These are phyloP conservation scores for Colletotrichum horii DNA, from an alignment of 2,329 filamentous ascomycete genomes.

Conservation along the genomic window DNA sequence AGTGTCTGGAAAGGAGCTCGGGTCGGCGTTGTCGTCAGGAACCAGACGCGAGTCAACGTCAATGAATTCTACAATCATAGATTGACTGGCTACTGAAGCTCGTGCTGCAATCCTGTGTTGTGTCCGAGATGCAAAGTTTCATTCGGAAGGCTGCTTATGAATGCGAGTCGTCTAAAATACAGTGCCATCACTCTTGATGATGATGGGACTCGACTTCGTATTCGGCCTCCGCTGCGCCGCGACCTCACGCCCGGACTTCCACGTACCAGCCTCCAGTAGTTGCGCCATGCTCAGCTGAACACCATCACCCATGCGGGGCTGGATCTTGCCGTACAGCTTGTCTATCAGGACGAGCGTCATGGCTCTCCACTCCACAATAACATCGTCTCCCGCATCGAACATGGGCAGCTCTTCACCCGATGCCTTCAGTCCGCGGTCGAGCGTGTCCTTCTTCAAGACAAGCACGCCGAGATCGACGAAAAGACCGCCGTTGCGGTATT, in stretches of 20 bases:
- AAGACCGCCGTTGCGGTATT: constrained; percentile 91
- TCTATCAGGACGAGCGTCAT: constrained; percentile 67
- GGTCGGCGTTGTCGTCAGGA: not conserved
- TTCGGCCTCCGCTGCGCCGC: constrained; percentile 80
- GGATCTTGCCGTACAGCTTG: constrained; percentile 53
- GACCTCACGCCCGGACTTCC: constrained; percentile 77
- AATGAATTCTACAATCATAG: not conserved
- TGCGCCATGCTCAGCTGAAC: constrained; percentile 51
- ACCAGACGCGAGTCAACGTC: not conserved
- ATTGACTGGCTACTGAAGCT: not conserved
- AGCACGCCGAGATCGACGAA: constrained; percentile 85
- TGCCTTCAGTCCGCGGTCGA: constrained; percentile 70
- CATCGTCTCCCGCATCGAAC: constrained; percentile 65
- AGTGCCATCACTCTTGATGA: constrained; percentile 82
- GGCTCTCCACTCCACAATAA: constrained; percentile 70
- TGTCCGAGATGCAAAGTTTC: not conserved
- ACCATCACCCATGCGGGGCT: constrained; percentile 36
- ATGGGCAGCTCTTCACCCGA: constrained; percentile 59
- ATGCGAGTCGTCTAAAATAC: constrained; percentile 42
- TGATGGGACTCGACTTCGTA: constrained; percentile 82
- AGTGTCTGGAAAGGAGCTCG: not conserved
- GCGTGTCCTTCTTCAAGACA: constrained; percentile 73
- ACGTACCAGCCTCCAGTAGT: constrained; percentile 57
- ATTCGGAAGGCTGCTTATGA: not conserved
- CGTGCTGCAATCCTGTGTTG: not conserved